Base-by-base conservation (phyloP, 495 filamentous ascomycete species). In the Neurospora hispaniola region DNA sequence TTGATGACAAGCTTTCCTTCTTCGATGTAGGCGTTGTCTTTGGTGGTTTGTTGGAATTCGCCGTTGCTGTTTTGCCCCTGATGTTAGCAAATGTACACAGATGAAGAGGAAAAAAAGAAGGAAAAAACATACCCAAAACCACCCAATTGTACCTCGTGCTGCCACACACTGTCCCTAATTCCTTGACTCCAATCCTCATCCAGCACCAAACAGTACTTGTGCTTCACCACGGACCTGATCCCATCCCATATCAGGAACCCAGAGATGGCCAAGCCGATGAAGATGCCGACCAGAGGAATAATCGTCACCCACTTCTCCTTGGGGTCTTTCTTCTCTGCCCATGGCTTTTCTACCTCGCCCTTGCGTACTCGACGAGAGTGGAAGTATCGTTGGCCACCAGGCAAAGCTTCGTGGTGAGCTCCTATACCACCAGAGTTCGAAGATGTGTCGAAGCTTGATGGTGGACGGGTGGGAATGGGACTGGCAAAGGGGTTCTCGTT, bases 301-400 rank as follows among this genome's bases (percentile, higher is more conserved):
- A 94, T 93, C 27, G 89, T 93, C 5, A 92, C 90, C 93, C 92
- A 94, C 83, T 93, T 94, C 85, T 94, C 90, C 78, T 87, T 89
- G 5, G 92, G 90, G 77, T 94, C 91, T 70, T 85, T 88, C 74
- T 88, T 87, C 23, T 83, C 79, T 42, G 88, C 77, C 92, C 92
- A 94, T 23, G 92, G 90, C 78, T 90, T 88, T 74, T 93, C 87
- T 18, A 90, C 79, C 46, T 91, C 88, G 46, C 87, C 90, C 79
- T 92, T 91, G 79, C 86, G 87, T 43, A 95, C 83, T 72, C 92
- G 82, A 54, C 92, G 83, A 14, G 92, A 94, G 79, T 90, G 91
- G 80, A 95, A 95, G 79, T 92, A 95, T 75, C 86, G 83, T 72
- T 85, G 80, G n/a, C 76, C 80, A 5, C 84, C 70, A 0, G 78